These are phyloP conservation scores for Paramarasmius palmivorus DNA, from an alignment of 1,284 basidiomycete genomes.

Conservation along the genomic window DNA sequence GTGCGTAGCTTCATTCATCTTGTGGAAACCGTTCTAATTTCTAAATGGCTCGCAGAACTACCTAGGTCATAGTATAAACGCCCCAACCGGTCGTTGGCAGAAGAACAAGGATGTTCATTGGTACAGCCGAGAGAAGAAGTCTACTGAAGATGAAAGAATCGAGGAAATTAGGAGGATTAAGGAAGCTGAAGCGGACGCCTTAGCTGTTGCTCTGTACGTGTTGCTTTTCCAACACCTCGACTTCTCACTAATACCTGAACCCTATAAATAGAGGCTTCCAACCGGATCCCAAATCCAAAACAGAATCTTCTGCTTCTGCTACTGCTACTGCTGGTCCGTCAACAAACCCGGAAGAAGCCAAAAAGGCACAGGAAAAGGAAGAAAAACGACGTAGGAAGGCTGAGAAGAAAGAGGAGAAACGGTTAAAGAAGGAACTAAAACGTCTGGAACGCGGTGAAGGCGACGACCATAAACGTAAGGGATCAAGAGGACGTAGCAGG, in stretches of 20 bases:
- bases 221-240: not conserved
- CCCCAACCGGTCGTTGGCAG: constrained; percentile 92
- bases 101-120: constrained; percentile 95
- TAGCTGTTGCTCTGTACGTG: constrained; percentile 75
- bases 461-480: constrained; percentile 23
- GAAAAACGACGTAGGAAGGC: constrained; percentile 58
- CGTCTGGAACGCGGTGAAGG: constrained; percentile 30
- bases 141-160: constrained; percentile 44
- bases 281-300: constrained; percentile 42
- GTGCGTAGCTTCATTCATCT: constrained; percentile 38
- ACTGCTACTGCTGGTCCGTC: constrained; percentile 10
- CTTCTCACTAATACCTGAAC: constrained; percentile 1
- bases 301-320: no score
- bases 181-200: constrained; percentile 84
- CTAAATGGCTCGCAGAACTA: no score
- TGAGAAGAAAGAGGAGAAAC: constrained; percentile 64
- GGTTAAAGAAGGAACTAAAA: constrained; percentile 48
- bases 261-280: constrained; percentile 58
- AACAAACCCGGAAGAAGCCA: constrained; percentile 21
- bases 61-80: constrained; percentile 89
- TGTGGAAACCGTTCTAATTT: no score
- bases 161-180: constrained; percentile 83
- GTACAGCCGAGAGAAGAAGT: constrained; percentile 72
- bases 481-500: constrained; percentile 32
- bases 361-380: constrained; percentile 49